A percentile compares a stretch with the other conserved stretches of the same genome.
Evolutionary conservation across 441 rosid genomes (phyloP).

Genomic region (Melastoma candidum): DNA sequence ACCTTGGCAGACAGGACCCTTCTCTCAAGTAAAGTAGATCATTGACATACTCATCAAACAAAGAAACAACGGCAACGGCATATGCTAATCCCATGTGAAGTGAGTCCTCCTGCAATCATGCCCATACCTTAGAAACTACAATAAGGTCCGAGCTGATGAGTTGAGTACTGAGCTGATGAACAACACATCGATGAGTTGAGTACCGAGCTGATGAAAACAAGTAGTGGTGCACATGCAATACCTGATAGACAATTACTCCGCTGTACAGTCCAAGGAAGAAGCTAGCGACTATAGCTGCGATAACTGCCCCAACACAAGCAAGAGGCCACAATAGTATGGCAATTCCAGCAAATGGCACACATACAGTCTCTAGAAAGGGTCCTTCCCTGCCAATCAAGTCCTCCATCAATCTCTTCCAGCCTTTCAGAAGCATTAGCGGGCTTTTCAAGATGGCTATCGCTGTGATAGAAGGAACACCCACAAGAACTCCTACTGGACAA

Average conservation of each 20-base stretch:
- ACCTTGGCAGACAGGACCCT: slow-evolving; percentile 83
- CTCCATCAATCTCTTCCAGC: slow-evolving; percentile 84
- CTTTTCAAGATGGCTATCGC: slow-evolving; percentile 71
- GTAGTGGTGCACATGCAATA: slow-evolving; percentile 11
- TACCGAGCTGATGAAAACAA: background rate
- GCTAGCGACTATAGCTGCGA: slow-evolving; percentile 49
- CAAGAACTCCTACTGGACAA: slow-evolving; percentile 48
- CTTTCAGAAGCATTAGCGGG: slow-evolving; percentile 72
- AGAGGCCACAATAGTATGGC: slow-evolving; percentile 80
- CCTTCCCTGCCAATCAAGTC: slow-evolving; percentile 89
- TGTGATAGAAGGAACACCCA: slow-evolving; percentile 49
- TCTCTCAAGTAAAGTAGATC: slow-evolving; percentile 73
- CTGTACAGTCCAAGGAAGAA: slow-evolving; percentile 60
- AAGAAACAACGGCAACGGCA: slow-evolving; percentile 49
- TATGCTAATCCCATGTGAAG: slow-evolving; percentile 57
- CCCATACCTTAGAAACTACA: slow-evolving; percentile 8
- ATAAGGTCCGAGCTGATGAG: background rate
- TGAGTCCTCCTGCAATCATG: slow-evolving; percentile 60
- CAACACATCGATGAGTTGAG: background rate
- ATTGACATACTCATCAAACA: slow-evolving; percentile 73
- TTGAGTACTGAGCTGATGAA: background rate
- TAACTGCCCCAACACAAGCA: slow-evolving; percentile 62
- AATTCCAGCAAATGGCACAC: slow-evolving; percentile 89
- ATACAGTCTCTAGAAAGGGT: slow-evolving; percentile 73
- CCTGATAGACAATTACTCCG: slow-evolving; percentile 80